phyloP scores from a whole-genome alignment of 2,329 filamentous ascomycete species.

The Tolypocladium sp. region DNA sequence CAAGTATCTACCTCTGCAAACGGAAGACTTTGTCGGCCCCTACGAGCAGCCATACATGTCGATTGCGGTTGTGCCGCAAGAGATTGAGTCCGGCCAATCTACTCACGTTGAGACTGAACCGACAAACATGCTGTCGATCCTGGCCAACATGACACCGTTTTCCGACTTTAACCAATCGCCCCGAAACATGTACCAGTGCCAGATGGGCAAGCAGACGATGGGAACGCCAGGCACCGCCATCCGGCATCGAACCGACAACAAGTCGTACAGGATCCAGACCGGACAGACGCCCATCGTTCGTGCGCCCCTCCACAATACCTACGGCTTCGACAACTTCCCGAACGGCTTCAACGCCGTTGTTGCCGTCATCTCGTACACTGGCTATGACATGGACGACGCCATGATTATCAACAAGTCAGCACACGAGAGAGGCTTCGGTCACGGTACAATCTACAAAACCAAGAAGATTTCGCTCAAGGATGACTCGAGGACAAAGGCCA shows the following conservation, averaged over 20 bases:
- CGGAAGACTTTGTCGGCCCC: slow-evolving; percentile 80
- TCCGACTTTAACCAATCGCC: slow-evolving; percentile 98
- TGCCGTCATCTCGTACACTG: slow-evolving; percentile 96
- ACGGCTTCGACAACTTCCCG: slow-evolving; percentile 96
- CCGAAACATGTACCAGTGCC: slow-evolving; percentile 98
- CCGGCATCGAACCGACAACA: slow-evolving; percentile 89
- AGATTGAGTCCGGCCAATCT: slow-evolving; percentile 78
- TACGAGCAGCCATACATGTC: slow-evolving; percentile 98
- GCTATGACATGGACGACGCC: slow-evolving; percentile 99
- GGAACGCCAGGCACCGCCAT: slow-evolving; percentile 84
- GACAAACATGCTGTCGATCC: slow-evolving; percentile 93
- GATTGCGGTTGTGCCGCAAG: slow-evolving; percentile 82
- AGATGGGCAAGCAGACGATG: slow-evolving; percentile 99
- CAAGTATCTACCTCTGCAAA: slow-evolving; percentile 81
- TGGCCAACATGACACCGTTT: slow-evolving; percentile 98
- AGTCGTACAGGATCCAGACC: slow-evolving; percentile 87
- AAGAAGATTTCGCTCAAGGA: slow-evolving; percentile 85
- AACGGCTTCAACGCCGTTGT: slow-evolving; percentile 94
- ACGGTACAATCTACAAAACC: slow-evolving; percentile 96
- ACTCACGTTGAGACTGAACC: slow-evolving; percentile 92
- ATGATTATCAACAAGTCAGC: slow-evolving; percentile 99
- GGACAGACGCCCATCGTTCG: slow-evolving; percentile 93
- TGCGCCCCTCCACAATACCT: slow-evolving; percentile 86
- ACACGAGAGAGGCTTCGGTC: slow-evolving; percentile 89
- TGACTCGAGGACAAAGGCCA: slow-evolving; percentile 57